Evolutionary conservation across 192 early-diverging fungal genomes (phyloP), one percentile per base, ranked within the genome.

Genomic region (Phycomyces blakesleeanus): DNA sequence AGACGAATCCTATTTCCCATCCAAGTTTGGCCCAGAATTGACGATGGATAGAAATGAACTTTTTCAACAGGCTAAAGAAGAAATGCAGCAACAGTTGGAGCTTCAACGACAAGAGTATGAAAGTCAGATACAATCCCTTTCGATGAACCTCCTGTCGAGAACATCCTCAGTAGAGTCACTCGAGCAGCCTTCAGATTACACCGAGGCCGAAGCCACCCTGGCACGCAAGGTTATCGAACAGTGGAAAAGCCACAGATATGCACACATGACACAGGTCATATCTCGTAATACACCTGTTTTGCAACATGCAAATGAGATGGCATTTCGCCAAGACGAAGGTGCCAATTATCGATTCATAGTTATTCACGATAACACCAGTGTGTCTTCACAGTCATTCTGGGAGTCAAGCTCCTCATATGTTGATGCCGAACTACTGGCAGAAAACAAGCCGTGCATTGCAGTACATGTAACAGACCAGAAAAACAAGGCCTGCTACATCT

Each of bases 231-330:
- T 61, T 0, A 25, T 81, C 38, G 68, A 73, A 42, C 68, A 67
- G 9, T 85, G 83, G 83, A 79, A 74, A 62, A 69, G 64, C 12
- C 76, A 84, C 57, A 72, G 85, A 57, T 75, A 76, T 55, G 79
- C 86, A 7, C 71, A 75, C 15, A 82, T 90, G 58, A 84, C 86
- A 7, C 81, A 89, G 53, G 73, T 76, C 10, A 85, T 91, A 58
- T 68, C 90, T 50, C 80, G 76, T 15, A 85, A 89, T 55, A 82
- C 82, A 0, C 74, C 80, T 2, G 65, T 85, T 11, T 68, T 97
- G 42, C 91, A 95, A 67, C 91, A 95, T 60, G 95, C 92, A 41
- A 97, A 96, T 64, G 80, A 92, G 6, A 89, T 93, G 27, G 80
- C 88, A 67, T 80, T 84, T 34, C 91, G 95, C 68, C 79, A 93